Conservation (phyloP, 2,329 filamentous ascomycete species). For the Penicillium hordei region DNA sequence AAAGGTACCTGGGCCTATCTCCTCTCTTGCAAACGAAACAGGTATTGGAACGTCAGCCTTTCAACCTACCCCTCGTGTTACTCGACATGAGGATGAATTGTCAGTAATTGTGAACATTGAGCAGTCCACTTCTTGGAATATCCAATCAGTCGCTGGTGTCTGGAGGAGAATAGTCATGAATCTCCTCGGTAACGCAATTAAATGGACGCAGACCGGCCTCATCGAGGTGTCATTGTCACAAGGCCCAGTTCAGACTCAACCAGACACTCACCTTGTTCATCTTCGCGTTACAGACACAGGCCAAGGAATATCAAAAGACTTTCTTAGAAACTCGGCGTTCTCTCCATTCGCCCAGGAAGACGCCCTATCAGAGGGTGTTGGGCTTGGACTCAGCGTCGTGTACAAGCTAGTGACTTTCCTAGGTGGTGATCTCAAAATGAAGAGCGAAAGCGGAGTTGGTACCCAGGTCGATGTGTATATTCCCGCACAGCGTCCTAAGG, state of each 20-base stretch:
- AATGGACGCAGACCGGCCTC: slow-evolving; percentile 36
- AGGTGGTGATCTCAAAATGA: slow-evolving; percentile 57
- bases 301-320: slow-evolving; percentile 61
- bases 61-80: slow-evolving; percentile 2
- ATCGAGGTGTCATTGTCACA: slow-evolving; percentile 33
- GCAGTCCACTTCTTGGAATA: slow-evolving; percentile 31
- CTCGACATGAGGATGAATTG: slow-evolving; percentile 10
- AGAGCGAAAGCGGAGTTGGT: slow-evolving; percentile 37
- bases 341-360: slow-evolving; percentile 65
- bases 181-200: slow-evolving; percentile 39
- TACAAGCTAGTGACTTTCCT: slow-evolving; percentile 57
- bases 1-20: slow-evolving; percentile 11
- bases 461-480: slow-evolving; percentile 34
- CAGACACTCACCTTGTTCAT: slow-evolving; percentile 22
- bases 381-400: slow-evolving; percentile 64
- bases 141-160: slow-evolving; percentile 31
- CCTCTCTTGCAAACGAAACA: slow-evolving; percentile 14
- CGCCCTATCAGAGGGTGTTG: slow-evolving; percentile 57
- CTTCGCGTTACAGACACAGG: slow-evolving; percentile 61
- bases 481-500: slow-evolving; percentile 19
- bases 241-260: slow-evolving; percentile 8
- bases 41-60: neutral
- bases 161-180: slow-evolving; percentile 42
- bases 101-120: slow-evolving; percentile 33
- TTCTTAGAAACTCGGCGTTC: slow-evolving; percentile 58